Conservation (phyloP, 805 yeast genomes). For the Teunomyces tritomae region DNA sequence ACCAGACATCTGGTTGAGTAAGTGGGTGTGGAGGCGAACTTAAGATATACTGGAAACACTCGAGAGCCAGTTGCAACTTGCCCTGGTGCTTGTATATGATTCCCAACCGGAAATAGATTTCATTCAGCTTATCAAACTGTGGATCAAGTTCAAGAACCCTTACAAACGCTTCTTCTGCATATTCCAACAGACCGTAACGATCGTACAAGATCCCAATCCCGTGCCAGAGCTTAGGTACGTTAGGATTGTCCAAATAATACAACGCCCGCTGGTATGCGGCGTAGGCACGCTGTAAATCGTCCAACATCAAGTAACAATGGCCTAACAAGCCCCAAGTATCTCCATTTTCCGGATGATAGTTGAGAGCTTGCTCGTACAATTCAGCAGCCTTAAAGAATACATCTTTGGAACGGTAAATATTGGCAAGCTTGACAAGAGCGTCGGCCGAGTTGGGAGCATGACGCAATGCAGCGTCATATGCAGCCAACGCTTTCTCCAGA, state of each 20-base stretch:
- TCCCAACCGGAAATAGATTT: constrained; percentile 93
- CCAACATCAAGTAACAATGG: constrained; percentile 95
- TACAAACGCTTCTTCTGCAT: constrained; percentile 98
- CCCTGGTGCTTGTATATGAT: constrained; percentile 95
- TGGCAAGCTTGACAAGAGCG: constrained; percentile 82
- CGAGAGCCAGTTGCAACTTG: constrained; percentile 81
- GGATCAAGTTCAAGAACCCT: constrained; percentile 95
- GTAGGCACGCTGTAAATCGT: constrained; percentile 92
- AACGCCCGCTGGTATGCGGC: constrained; percentile 96
- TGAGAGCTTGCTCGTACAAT: constrained; percentile 81
- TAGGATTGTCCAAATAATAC: constrained; percentile 85
- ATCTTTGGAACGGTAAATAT: constrained; percentile 82
- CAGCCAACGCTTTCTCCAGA: constrained; percentile 81
- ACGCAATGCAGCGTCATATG: constrained; percentile 84
- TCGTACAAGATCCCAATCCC: constrained; percentile 97
- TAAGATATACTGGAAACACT: constrained; percentile 90
- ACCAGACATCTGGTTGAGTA: constrained; percentile 97
- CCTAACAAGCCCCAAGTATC: constrained; percentile 97
- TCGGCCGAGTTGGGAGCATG: constrained; percentile 84
- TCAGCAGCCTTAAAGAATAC: constrained; percentile 94
- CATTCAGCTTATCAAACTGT: constrained; percentile 92
- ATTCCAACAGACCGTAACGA: constrained; percentile 92
- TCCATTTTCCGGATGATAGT: constrained; percentile 81
- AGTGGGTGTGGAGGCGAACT: constrained; percentile 92
- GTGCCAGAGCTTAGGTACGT: constrained; percentile 97